Evolutionary conservation across 805 yeast species (phyloP), one percentile per base, ranked within the genome.

Genomic region (Martiniozyma abietophila): DNA sequence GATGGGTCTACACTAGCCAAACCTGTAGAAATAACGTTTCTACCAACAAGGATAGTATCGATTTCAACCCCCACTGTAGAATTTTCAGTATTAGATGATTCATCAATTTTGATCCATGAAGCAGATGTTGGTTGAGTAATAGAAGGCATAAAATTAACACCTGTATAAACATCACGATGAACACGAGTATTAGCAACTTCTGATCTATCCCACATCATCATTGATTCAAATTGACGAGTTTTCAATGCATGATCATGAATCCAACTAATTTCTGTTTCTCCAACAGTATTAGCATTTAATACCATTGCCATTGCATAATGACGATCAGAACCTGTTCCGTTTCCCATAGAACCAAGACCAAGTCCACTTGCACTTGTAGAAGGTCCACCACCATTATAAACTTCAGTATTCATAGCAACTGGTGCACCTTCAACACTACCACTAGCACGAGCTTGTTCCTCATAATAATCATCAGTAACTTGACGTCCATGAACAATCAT

Each of bases 381-480:
- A 24, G 25, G 14, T 23, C 12, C 25, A 23, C 42, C 42, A 15
- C 24, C 12, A n/a, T 16, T 31, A 12, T 30, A 38, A n/a, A 28
- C 29, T 8, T 34, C 43, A 5, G 31, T 16, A 8, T 28, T 19
- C 14, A 32, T 22, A 8, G 41, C 16, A 7, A 29, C 35, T 17
- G 44, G 35, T 9, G 77, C 80, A 17, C 94, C 95, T 35, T 76
- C 74, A 12, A 69, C 67, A 19, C 74, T 80, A 24, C 85, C 86
- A 3, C 70, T 62, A 31, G 58, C 65, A 21, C 69, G 60, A 1
- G 76, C 74, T 37, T 58, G 52, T 28, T 65, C 71, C 51, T 80
- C 94, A 64, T 88, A 83, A 55, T 88, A 92, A 56, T 92, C 98
- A 60, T 92, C 98, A 9, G 62, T 67, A 19, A 83, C 80, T 44